Percentiles rank a stretch among this genome's conserved stretches.
Conservation (phyloP, 1,139 yeast species). For the Suhomyces bokatorum region DNA sequence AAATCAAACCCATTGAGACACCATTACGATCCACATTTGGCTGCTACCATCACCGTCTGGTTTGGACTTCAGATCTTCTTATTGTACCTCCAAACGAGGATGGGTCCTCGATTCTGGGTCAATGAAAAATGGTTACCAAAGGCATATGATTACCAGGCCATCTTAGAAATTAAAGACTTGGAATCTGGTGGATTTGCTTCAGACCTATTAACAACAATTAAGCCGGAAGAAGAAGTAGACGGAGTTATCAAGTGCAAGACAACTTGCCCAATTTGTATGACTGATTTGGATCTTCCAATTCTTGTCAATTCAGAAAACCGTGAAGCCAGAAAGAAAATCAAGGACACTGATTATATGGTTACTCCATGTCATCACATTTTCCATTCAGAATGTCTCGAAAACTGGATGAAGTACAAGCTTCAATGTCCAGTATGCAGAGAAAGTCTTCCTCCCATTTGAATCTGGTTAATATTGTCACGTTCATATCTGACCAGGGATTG, state of each 20-base stretch:
- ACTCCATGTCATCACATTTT: conserved; percentile 92
- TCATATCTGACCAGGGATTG: no score
- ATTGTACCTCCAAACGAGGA: conserved; percentile 58
- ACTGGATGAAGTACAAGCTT: conserved; percentile 89
- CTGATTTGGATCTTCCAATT: conserved; percentile 63
- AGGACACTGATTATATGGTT: conserved; percentile 66
- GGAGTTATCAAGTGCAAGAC: conserved; percentile 32
- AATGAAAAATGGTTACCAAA: conserved; percentile 74
- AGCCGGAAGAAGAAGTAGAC: conserved; percentile 33
- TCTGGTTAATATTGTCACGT: no score
- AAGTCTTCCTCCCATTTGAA: conserved; percentile 71
- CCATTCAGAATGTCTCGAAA: conserved; percentile 82
- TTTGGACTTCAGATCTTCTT: conserved; percentile 54
- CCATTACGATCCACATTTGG: conserved; percentile 55
- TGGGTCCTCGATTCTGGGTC: conserved; percentile 84
- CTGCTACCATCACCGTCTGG: conserved; percentile 51
- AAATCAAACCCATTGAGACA: conserved; percentile 51
- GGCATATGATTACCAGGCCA: conserved; percentile 79
- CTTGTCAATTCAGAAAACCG: conserved; percentile 27
- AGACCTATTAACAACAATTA: conserved; percentile 34
- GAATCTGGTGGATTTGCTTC: conserved; percentile 54
- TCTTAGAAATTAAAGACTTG: conserved; percentile 58
- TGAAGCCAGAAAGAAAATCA: conserved; percentile 19
- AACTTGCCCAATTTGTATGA: conserved; percentile 93
- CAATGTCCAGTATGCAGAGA: conserved; percentile 94